These are phyloP conservation scores for Onygena corvina DNA, from an alignment of 2,329 filamentous ascomycete genomes.

Conservation along the genomic window DNA sequence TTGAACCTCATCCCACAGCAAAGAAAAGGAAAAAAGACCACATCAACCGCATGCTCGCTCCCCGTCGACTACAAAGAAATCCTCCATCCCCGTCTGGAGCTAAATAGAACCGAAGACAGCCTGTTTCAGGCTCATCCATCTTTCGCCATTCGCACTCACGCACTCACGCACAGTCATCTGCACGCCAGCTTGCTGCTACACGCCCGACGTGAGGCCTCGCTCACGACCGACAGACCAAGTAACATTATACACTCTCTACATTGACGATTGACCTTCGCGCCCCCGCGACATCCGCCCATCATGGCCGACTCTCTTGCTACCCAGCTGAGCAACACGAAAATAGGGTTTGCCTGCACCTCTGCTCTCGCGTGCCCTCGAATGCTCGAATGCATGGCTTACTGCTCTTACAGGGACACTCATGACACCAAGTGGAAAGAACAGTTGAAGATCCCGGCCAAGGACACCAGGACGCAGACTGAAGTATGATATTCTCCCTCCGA, in stretches of 20 bases:
- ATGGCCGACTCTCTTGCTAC: constrained; percentile 34
- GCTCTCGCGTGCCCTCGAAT: not conserved
- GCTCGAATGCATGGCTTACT: not conserved
- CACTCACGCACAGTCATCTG: not conserved
- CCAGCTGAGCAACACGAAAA: constrained; percentile 35
- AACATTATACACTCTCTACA: not conserved
- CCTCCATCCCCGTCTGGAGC: not conserved
- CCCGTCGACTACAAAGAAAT: no score
- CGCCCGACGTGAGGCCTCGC: not conserved
- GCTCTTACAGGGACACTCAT: constrained; percentile 27
- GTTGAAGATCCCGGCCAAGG: constrained; percentile 37
- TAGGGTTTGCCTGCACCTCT: constrained; percentile 26
- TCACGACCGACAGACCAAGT: not conserved
- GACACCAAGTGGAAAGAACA: constrained; percentile 35
- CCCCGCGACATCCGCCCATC: not conserved
- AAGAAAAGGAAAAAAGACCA: no score
- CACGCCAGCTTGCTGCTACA: not conserved
- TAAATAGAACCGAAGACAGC: not conserved
- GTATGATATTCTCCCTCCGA: constrained; percentile 21
- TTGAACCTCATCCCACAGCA: no score
- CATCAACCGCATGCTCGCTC: no score
- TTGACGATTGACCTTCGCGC: not conserved
- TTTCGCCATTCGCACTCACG: not conserved
- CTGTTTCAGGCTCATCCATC: not conserved
- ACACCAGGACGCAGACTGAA: constrained; percentile 40